Evolutionary conservation across 208 protist species (phyloP).

Genomic region (Angomonas deanei): DNA sequence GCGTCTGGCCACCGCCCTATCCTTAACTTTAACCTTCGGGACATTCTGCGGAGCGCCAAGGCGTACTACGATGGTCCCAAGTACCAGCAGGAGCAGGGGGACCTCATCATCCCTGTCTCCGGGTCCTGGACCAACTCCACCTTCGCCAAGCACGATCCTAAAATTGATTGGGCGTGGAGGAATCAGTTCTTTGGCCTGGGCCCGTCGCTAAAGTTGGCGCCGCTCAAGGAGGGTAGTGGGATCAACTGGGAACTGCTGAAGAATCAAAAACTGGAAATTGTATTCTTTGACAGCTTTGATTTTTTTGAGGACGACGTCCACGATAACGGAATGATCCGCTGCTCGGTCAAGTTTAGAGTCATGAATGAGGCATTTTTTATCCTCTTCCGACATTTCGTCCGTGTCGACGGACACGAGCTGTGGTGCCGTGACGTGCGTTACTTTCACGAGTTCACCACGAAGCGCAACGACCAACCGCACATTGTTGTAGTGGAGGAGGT

Average conservation of each 20-base stretch:
- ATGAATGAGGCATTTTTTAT: constrained; percentile 76
- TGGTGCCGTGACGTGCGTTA: constrained; percentile 74
- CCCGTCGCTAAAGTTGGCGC: constrained; percentile 8
- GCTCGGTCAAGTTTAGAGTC: constrained; percentile 64
- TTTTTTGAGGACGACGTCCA: constrained; percentile 84
- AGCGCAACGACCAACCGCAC: constrained; percentile 26
- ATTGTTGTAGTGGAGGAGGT: constrained; percentile 66
- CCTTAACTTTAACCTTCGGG: constrained; percentile 41
- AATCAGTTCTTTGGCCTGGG: constrained; percentile 61
- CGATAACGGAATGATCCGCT: constrained; percentile 57
- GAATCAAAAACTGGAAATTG: constrained; percentile 51
- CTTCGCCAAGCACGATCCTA: constrained; percentile 54
- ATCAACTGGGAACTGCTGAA: constrained; percentile 79
- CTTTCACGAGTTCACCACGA: constrained; percentile 66
- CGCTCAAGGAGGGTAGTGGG: constrained; percentile 26
- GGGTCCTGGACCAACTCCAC: constrained; percentile 43
- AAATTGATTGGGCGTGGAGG: constrained; percentile 84
- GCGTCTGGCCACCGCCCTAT: constrained; percentile 16
- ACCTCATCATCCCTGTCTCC: constrained; percentile 49
- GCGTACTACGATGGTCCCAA: constrained; percentile 52
- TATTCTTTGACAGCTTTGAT: constrained; percentile 66
- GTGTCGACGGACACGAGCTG: constrained; percentile 44
- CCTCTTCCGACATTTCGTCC: constrained; percentile 67
- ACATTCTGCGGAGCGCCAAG: constrained; percentile 41
- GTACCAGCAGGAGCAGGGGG: constrained; percentile 32